Conservation (phyloP, 2,329 filamentous ascomycete genomes). For the Diaporthe humulicola region DNA sequence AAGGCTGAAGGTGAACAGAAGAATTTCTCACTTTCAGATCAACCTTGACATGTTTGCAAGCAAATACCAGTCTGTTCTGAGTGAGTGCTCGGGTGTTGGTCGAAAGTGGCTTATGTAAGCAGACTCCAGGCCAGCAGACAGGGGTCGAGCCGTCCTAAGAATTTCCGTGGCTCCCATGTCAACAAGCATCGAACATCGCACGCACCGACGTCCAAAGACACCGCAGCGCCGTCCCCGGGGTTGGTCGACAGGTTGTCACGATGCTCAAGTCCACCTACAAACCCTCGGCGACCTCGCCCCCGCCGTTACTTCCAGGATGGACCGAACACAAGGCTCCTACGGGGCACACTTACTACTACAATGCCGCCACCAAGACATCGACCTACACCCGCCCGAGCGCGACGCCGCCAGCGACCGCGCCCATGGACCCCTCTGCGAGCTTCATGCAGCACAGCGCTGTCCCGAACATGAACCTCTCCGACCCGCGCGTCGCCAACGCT, state of each 20-base stretch:
- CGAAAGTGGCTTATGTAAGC: not conserved
- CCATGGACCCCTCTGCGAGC: conserved; percentile 51
- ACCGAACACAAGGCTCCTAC: conserved; percentile 93
- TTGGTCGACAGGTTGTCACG: conserved; percentile 2
- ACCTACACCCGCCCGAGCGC: conserved; percentile 84
- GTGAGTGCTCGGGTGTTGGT: too few relatives aligned
- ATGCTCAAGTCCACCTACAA: conserved; percentile 87
- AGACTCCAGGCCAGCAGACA: not conserved
- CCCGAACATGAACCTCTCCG: conserved; percentile 58
- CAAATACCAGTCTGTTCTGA: too few relatives aligned
- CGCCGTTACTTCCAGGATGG: conserved; percentile 84
- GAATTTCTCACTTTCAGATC: not conserved
- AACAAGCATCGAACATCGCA: not conserved
- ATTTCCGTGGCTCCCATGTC: not conserved
- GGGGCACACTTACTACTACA: conserved; percentile 91
- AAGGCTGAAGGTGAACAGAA: not conserved
- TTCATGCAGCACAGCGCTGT: conserved; percentile 58
- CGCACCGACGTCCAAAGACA: not conserved
- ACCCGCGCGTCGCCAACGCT: conserved; percentile 71
- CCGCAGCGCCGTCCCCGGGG: not conserved
- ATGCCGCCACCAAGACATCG: conserved; percentile 84
- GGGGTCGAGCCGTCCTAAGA: not conserved
- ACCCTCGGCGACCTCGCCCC: conserved; percentile 60
- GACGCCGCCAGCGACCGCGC: conserved; percentile 44
- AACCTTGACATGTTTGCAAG: too few relatives aligned